Base-by-base conservation (phyloP, 2,329 filamentous ascomycete genomes). In the Ceratocystis ficicola region DNA sequence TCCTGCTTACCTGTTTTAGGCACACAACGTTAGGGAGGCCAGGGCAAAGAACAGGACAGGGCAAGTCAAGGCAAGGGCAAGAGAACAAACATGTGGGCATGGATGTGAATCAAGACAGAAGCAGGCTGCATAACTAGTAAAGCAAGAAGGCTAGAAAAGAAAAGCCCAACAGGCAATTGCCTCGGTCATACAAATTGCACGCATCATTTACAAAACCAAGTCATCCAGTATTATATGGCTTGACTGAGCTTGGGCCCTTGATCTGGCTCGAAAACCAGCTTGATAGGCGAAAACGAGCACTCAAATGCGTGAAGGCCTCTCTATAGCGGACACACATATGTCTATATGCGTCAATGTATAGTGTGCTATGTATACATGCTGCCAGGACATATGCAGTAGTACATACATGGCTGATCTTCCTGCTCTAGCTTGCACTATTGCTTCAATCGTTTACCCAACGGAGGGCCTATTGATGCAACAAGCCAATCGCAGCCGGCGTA, bases 1-100 rank as follows among this genome's bases (percentile, higher is more conserved):
- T 59, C 63, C 63, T 64, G 50, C 61, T 41, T 50, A 20, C 60
- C 60, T 62, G 60, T 62, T 62, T 32, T 30, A 44, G 44, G 50
- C 63, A 52, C 41, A 20, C 8, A 52, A 41, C 61, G 61, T 48
- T 30, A 25, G 36, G 61, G 30, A n/a, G 12, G 44, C 32, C 12
- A 28, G 59, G 20, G n/a, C 30, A 46, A 7, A 28, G 41, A 22
- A 22, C 61, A 46, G 17, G 41, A 25, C 20, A 20, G 5, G 60
- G n/a, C 41, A 62, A 22, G 36, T 44, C 36, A 12, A 28, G 25
- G 55, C 55, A 15, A 36, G 55, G 20, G 7, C 22, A 41, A 15
- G 36, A 41, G 12, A 41, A 41, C 48, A 52, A 12, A 25, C 20
- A 28, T 52, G 48, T 52, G 48, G 7, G 17, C 48, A 52, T 28